Evolutionary conservation across 2,329 filamentous ascomycete genomes (phyloP), one percentile per base, ranked within the genome.

Genomic region (Penicillium frequentans): DNA sequence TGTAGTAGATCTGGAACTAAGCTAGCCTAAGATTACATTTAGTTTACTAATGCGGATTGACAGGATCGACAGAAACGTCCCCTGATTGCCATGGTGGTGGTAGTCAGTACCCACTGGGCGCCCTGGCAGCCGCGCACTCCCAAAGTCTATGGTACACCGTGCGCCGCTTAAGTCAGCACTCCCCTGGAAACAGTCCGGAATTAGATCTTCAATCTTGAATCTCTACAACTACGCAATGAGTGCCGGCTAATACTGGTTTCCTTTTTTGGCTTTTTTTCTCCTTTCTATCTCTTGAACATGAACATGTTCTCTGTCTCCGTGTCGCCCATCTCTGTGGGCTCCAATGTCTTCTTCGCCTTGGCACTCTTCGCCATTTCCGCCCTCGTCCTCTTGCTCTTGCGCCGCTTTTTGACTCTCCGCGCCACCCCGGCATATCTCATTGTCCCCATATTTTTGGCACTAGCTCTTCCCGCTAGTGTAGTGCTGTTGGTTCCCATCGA

Each of bases 401-500:
- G 95, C 69, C 87, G 91, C 79, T 99, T 93, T 76, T 85, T 99
- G 10, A 93, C 93, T 3, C 82, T 99, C 33, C 91, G 95, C 65
- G 87, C 89, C 7, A 98, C 95, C 1, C 93, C 95, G 1, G 90
- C 88, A 58, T 97, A 96, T 75, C 87, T 98, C 50, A 83, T 92
- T 50, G 84, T 97, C 43, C 93, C 95, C 35, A 91, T 99, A 60
- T 99, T 99, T 79, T 89, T 99, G 64, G 91, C 93, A n/a, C 84
- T 99, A 65, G 93, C 91, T 70, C 85, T 99, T 6, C 96, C 95
- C 11, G 91, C 91, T 47, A 93, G 90, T 73, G 93, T 96, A 69
- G 86, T 98, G 24, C 81, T 99, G 24, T 85, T 99, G 23, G 92
- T 99, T 7, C 95, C 95, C 5, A 96, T 99, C 73, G 95, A 99